Conservation (phyloP, 2,329 filamentous ascomycete species). For the Penicillium palitans region DNA sequence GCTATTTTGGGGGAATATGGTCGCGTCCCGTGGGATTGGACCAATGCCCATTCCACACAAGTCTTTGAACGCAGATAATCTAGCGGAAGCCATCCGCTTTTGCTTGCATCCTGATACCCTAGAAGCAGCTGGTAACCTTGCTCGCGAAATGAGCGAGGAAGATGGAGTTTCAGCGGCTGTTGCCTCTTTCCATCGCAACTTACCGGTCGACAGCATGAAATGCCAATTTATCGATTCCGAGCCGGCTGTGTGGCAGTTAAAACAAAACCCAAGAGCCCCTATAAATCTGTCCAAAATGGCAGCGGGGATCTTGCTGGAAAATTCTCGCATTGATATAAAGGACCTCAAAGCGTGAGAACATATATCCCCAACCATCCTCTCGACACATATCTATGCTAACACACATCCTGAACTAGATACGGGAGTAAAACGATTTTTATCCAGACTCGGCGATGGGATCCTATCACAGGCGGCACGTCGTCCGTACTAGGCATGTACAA, state of each 20-base stretch:
- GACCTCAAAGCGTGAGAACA: constrained; percentile 17
- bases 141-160: constrained; percentile 44
- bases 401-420: constrained; percentile 13
- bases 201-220: constrained; percentile 23
- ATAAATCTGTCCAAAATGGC: constrained; percentile 25
- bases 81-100: constrained; percentile 49
- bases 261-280: not conserved
- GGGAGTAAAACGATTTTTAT: constrained; percentile 30
- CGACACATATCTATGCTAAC: not conserved
- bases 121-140: constrained; percentile 39
- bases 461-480: constrained; percentile 28
- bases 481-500: constrained; percentile 24
- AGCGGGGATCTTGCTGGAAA: constrained; percentile 22
- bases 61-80: constrained; percentile 44
- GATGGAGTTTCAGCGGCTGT: constrained; percentile 44
- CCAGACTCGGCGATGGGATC: constrained; percentile 36
- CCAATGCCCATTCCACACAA: constrained; percentile 50
- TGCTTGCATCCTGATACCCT: constrained; percentile 42
- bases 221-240: constrained; percentile 25
- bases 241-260: constrained; percentile 30
- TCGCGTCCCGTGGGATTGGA: constrained; percentile 51
- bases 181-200: constrained; percentile 46
- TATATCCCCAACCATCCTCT: not conserved
- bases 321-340: constrained; percentile 18
- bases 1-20: constrained; percentile 56